Percentiles rank a stretch among this genome's conserved stretches.
phyloP scores from a whole-genome alignment of 2,329 filamentous ascomycete species.

The Ophiocordyceps unilateralis region DNA sequence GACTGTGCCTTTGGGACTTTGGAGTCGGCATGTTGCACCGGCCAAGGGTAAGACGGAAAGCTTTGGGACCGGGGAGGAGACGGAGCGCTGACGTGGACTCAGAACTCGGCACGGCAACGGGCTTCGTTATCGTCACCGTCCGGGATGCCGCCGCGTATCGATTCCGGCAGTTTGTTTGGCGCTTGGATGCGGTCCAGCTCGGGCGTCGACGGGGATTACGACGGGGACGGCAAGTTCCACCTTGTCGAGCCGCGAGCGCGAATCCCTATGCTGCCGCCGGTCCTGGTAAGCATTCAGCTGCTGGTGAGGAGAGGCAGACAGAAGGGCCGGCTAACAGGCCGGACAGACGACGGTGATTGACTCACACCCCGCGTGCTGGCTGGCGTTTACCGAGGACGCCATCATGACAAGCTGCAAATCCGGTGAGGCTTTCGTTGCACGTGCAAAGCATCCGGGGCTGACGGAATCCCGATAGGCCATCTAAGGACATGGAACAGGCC shows the following conservation, averaged over 20 bases:
- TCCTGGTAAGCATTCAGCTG: conserved; percentile 45
- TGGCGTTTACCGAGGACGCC: conserved; percentile 84
- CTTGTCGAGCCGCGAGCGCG: conserved; percentile 69
- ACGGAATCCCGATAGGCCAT: conserved; percentile 36
- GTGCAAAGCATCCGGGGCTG: conserved; percentile 3
- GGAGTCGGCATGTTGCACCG: conserved; percentile 90
- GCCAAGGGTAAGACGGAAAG: conserved; percentile 36
- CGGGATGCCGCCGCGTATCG: conserved; percentile 31
- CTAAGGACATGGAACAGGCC: conserved; percentile 61
- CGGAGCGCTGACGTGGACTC: neutral
- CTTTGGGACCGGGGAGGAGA: neutral
- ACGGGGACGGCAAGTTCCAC: conserved; percentile 50
- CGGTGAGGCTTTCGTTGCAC: conserved; percentile 38
- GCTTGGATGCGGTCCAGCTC: conserved; percentile 54
- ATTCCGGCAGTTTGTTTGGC: conserved; percentile 43
- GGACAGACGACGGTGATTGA: conserved; percentile 63
- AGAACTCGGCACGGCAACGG: conserved; percentile 21
- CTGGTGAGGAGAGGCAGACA: neutral
- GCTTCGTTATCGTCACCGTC: conserved; percentile 35
- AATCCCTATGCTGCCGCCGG: conserved; percentile 76
- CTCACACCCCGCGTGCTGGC: conserved; percentile 71
- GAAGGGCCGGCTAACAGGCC: conserved; percentile 1
- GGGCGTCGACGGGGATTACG: conserved; percentile 36
- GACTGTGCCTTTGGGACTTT: conserved; percentile 91
- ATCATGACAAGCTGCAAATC: conserved; percentile 86